Evolutionary conservation across 2,329 filamentous ascomycete species (phyloP).

Genomic region (Monosporascus sp.): DNA sequence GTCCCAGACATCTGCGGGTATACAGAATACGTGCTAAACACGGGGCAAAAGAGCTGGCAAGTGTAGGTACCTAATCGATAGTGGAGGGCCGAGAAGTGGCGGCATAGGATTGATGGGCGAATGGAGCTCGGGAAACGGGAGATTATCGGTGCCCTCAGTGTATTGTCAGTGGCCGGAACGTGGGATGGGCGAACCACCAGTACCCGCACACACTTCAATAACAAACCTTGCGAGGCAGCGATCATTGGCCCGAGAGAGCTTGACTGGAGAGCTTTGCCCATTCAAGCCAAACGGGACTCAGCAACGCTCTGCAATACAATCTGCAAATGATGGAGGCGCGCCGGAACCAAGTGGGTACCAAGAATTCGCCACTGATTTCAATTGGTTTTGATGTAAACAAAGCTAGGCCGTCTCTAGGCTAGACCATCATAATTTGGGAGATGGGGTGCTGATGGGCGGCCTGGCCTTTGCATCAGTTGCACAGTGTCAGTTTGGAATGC

Average conservation of each 20-base stretch:
- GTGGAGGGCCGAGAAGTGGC: background rate
- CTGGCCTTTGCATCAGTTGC: background rate
- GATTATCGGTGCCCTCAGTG: background rate
- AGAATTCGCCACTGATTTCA: background rate
- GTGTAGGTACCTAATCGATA: background rate
- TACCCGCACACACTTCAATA: background rate
- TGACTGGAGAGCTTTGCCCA: background rate
- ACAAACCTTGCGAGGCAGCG: background rate
- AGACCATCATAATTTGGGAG: background rate
- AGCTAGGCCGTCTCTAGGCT: background rate
- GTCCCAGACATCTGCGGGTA: background rate
- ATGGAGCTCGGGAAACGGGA: background rate
- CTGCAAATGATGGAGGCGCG: background rate
- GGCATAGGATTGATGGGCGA: background rate
- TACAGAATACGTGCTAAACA: background rate
- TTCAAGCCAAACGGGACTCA: background rate
- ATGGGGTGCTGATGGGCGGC: background rate
- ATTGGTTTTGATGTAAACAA: background rate
- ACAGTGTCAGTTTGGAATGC: background rate
- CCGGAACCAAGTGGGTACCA: background rate
- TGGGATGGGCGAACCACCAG: no score
- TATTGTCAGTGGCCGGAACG: background rate
- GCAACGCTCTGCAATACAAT: no score
- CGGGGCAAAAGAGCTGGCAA: background rate
- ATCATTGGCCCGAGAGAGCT: background rate